Evolutionary conservation across 2,329 filamentous ascomycete species (phyloP).

Genomic region (Juglanconis sp.): DNA sequence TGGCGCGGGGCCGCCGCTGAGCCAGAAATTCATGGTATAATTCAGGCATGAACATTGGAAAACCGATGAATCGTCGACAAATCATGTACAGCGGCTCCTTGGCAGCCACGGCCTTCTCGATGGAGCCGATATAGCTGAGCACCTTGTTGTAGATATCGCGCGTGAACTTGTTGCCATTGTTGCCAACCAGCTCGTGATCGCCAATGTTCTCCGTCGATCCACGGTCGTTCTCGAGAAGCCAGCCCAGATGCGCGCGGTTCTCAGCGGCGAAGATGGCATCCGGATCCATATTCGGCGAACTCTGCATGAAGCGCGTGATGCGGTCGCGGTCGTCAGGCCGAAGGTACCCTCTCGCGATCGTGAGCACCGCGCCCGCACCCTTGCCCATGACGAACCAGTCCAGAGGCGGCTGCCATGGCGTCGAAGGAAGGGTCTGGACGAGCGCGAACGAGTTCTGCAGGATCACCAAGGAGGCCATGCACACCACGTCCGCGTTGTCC

Average conservation of each 20-base stretch:
- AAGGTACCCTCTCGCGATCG: constrained; percentile 24
- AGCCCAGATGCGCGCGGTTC: constrained; percentile 28
- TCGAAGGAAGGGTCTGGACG: constrained; percentile 33
- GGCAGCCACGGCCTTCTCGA: constrained; percentile 26
- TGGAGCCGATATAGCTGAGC: constrained; percentile 33
- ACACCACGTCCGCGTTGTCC: constrained; percentile 32
- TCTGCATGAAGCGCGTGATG: constrained; percentile 27
- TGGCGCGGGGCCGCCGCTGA: constrained; percentile 33
- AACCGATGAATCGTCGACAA: constrained; percentile 33
- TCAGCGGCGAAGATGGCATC: constrained; percentile 28
- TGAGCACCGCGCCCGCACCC: constrained; percentile 32
- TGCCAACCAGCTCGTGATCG: constrained; percentile 26
- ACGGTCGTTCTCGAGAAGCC: constrained; percentile 31
- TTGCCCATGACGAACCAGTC: constrained; percentile 35
- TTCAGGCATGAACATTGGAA: constrained; percentile 32
- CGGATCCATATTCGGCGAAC: constrained; percentile 29
- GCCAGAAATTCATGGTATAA: constrained; percentile 32
- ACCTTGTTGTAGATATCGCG: constrained; percentile 29
- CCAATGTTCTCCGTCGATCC: constrained; percentile 21
- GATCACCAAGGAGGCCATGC: constrained; percentile 33
- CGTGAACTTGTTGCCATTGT: constrained; percentile 24
- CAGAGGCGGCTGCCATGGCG: constrained; percentile 36
- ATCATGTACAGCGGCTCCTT: constrained; percentile 29
- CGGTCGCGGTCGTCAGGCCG: constrained; percentile 21
- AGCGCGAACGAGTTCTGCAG: constrained; percentile 35